A percentile compares a stretch with the other conserved stretches of the same genome.
Conservation (phyloP, 2,329 filamentous ascomycete species). For the Escovopsis sp. region DNA sequence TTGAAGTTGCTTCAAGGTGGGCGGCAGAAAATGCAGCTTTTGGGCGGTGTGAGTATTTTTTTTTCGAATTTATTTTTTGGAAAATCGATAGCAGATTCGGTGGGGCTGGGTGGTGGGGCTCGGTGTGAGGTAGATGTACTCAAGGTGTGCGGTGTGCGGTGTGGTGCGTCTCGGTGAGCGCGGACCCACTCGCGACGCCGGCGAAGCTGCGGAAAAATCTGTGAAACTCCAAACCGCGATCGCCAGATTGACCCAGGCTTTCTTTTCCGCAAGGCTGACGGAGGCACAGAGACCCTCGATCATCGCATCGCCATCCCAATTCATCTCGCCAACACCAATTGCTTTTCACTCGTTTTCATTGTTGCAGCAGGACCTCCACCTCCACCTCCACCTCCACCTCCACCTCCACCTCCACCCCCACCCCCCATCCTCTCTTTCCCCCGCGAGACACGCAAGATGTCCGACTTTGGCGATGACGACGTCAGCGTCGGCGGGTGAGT, state of each 20-base stretch:
- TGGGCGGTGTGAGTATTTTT: conserved; percentile 20
- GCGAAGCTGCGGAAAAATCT: conserved; percentile 17
- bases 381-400: no score
- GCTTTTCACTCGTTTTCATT: no score
- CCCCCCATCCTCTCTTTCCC: background rate
- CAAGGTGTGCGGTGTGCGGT: no score
- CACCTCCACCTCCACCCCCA: background rate
- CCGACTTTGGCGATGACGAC: conserved; percentile 57
- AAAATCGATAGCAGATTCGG: conserved; percentile 14
- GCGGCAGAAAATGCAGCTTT: conserved; percentile 18
- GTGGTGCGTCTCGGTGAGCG: conserved; percentile 4
- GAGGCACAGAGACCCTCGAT: conserved; percentile 7
- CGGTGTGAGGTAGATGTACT: no score
- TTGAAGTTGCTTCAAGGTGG: no score
- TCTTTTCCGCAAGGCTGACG: conserved; percentile 12
- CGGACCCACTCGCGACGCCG: conserved; percentile 6
- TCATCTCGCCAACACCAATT: background rate
- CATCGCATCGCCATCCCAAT: background rate
- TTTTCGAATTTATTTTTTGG: no score
- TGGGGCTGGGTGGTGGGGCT: conserved; percentile 8
- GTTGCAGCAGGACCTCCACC: no score
- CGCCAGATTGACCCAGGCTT: conserved; percentile 6
- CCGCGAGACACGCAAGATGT: conserved; percentile 35
- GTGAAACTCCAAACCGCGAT: background rate
- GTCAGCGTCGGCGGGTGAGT: conserved; percentile 42